Percentiles rank a stretch among this genome's conserved stretches.
phyloP scores from a whole-genome alignment of 2,329 filamentous ascomycete species.

The Aspergillus piperis region DNA sequence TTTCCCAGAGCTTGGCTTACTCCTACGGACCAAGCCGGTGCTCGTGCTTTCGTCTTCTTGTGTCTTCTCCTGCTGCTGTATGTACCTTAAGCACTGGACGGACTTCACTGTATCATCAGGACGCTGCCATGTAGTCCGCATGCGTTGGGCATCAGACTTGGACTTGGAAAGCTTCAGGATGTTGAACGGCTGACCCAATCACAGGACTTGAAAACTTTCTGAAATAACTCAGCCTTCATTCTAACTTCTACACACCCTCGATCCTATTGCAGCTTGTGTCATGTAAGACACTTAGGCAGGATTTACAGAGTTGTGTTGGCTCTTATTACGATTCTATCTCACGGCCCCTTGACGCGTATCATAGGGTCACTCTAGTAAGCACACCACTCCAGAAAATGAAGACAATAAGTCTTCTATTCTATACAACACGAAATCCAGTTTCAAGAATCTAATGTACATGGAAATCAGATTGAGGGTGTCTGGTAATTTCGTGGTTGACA shows the following conservation, averaged over 20 bases:
- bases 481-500: constrained; percentile 19
- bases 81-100: background rate
- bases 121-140: background rate
- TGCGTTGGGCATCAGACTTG: constrained; percentile 3
- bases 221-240: background rate
- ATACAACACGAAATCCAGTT: background rate
- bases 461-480: constrained; percentile 11
- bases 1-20: background rate
- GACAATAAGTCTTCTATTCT: background rate
- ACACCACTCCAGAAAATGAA: background rate
- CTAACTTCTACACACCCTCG: background rate
- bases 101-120: background rate
- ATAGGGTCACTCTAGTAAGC: background rate
- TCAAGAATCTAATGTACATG: constrained; percentile 7
- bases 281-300: background rate
- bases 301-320: background rate
- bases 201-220: background rate
- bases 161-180: background rate
- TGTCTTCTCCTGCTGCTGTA: background rate
- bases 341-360: background rate
- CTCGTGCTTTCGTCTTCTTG: background rate
- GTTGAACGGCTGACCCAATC: constrained; percentile 3
- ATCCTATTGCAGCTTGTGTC: background rate
- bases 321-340: constrained; percentile 1
- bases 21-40: background rate